Base-by-base conservation (phyloP, 306 rosid species). In the Sesbania bispinosa region DNA sequence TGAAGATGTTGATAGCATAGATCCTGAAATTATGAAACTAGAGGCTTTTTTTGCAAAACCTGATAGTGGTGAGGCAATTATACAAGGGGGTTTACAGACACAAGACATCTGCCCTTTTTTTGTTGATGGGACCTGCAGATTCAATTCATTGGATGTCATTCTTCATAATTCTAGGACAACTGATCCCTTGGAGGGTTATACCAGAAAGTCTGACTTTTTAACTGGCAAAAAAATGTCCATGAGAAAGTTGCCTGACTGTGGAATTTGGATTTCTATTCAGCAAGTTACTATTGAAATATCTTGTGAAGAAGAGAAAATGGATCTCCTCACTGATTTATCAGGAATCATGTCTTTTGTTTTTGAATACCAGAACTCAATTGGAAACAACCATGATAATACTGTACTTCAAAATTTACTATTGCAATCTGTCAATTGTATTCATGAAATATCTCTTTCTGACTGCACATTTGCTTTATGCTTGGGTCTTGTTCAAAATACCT, bases 241-340 rank as follows among this genome's bases (percentile, higher is more conserved):
- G 73, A 64, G 58, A 72, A 79, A 75, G 76, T 78, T 80, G 63
- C 85, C 96, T 72, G 85, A 83, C 58, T 77, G 19, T 82, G 98
- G 98, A 85, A 84, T 88, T 67, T 86, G 90, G 94, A 78, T 80
- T 41, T 85, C 90, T 54, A 19, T 87, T 81, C 84, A 73, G 78
- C 82, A 83, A 75, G 80, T 86, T 62, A 81, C 82, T 70, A 39
- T 78, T 15, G 67, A 77, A 67, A 33, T 87, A 69, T 81, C 85
- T 81, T 83, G 85, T 52, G 84, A 86, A 80, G 89, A 89, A 63
- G 88, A 71, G 64, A 84, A 83, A 75, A 57, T 85, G 86, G 85
- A 83, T 74, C 41, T 88, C 58, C 36, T 73, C 45, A 67, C 80
- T 54, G 84, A 84, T 77, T 60, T 84, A 69, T 71, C 92, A 46